A percentile compares a stretch with the other conserved stretches of the same genome.
These are phyloP conservation scores for Huiozyma sinensis DNA, from an alignment of 805 yeast species.

Conservation along the genomic window DNA sequence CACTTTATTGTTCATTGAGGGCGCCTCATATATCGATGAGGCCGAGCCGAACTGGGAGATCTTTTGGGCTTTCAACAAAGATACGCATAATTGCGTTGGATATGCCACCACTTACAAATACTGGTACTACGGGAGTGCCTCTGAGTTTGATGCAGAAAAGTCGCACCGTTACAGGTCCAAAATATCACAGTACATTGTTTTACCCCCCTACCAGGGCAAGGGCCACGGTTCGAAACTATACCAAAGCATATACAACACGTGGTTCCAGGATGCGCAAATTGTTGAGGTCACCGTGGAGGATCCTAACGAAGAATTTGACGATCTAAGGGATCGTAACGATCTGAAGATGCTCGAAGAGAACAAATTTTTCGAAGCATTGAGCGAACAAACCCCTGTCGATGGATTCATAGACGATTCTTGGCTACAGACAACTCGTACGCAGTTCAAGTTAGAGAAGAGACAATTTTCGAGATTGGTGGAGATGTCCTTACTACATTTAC, in stretches of 20 bases:
- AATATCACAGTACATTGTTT: slow-evolving; percentile 74
- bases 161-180: slow-evolving; percentile 42
- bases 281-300: slow-evolving; percentile 83
- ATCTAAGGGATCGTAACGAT: slow-evolving; percentile 77
- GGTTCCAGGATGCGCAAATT: slow-evolving; percentile 44
- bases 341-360: slow-evolving; percentile 36
- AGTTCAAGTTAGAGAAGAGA: slow-evolving; percentile 57
- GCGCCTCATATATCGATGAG: slow-evolving; percentile 79
- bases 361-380: slow-evolving; percentile 26
- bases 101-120: slow-evolving; percentile 77
- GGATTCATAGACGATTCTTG: slow-evolving; percentile 26
- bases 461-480: slow-evolving; percentile 74
- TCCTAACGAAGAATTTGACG: slow-evolving; percentile 88
- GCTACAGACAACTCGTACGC: slow-evolving; percentile 29
- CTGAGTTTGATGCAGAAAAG: slow-evolving; percentile 18
- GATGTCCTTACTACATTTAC: slow-evolving; percentile 44
- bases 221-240: slow-evolving; percentile 67
- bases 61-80: slow-evolving; percentile 38
- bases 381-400: background rate
- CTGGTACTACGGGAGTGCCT: slow-evolving; percentile 49
- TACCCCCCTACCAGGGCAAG: slow-evolving; percentile 74
- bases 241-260: slow-evolving; percentile 39
- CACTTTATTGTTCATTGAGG: slow-evolving; percentile 80
- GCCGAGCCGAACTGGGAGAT: slow-evolving; percentile 74
- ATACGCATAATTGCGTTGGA: slow-evolving; percentile 47